Percentiles rank a stretch among this genome's conserved stretches.
These are phyloP conservation scores for Teunomyces gatunensis DNA, from an alignment of 805 yeast species.

Conservation along the genomic window DNA sequence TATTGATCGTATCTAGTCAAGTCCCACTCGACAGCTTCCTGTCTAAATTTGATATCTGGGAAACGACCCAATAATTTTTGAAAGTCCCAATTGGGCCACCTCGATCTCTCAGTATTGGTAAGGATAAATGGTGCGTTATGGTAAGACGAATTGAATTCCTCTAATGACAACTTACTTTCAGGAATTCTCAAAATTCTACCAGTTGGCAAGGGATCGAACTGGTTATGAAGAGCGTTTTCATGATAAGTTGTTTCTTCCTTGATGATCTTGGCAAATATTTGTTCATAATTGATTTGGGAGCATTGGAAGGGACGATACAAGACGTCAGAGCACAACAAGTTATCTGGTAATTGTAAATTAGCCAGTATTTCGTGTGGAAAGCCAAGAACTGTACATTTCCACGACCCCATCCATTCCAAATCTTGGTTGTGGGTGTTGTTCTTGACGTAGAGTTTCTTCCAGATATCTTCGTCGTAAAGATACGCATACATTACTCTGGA, in stretches of 20 bases:
- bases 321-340: constrained; percentile 68
- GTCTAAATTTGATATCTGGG: constrained; percentile 65
- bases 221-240: constrained; percentile 16
- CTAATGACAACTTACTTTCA: constrained; percentile 42
- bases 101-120: constrained; percentile 21
- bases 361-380: constrained; percentile 35
- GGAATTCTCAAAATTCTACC: constrained; percentile 54
- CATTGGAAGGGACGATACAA: constrained; percentile 82
- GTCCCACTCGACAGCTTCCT: constrained; percentile 84
- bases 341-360: constrained; percentile 46
- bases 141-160: constrained; percentile 46
- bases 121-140: constrained; percentile 65
- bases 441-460: constrained; percentile 60
- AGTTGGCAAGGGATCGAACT: constrained; percentile 19
- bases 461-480: constrained; percentile 71
- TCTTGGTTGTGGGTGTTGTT: constrained; percentile 11
- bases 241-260: constrained; percentile 40
- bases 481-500: constrained; percentile 73
- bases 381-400: constrained; percentile 64
- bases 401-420: constrained; percentile 68
- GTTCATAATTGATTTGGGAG: constrained; percentile 61
- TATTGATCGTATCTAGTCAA: constrained; percentile 60
- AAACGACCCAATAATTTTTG: constrained; percentile 49
- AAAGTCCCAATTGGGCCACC: constrained; percentile 71
- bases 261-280: constrained; percentile 48